These are phyloP conservation scores for Drechslera avenae DNA, from an alignment of 2,329 filamentous ascomycete genomes.

Conservation along the genomic window DNA sequence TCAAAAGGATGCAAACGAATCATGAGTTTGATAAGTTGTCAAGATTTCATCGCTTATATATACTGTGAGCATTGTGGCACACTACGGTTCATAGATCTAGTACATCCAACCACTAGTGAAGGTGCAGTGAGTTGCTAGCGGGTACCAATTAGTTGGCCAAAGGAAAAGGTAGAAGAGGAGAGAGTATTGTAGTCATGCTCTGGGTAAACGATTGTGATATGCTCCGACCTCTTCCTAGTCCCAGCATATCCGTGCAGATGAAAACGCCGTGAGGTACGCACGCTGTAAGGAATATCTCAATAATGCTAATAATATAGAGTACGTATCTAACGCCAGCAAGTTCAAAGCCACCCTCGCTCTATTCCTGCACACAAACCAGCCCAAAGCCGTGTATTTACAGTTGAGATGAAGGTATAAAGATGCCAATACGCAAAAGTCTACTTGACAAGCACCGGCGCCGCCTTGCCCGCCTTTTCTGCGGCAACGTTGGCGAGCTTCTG, in stretches of 20 bases:
- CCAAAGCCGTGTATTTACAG: slow-evolving; percentile 7
- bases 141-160: too few species aligned
- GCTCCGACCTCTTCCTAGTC: slow-evolving; percentile 1
- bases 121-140: too few species aligned
- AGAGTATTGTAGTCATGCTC: too few species aligned
- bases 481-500: slow-evolving; percentile 69
- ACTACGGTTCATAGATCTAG: too few species aligned
- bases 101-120: too few species aligned
- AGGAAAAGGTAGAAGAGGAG: too few species aligned
- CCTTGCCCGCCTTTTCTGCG: slow-evolving; percentile 57
- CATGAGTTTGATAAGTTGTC: too few species aligned
- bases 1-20: too few species aligned
- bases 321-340: background rate
- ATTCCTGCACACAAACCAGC: background rate
- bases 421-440: slow-evolving; percentile 16
- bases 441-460: slow-evolving; percentile 41
- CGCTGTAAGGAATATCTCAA: background rate
- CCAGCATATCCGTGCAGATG: background rate
- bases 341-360: background rate
- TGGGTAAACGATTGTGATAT: too few species aligned
- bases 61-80: too few species aligned
- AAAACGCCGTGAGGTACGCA: too few species aligned
- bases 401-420: slow-evolving; percentile 8
- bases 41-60: too few species aligned
- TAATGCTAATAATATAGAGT: slow-evolving; percentile 3